Percentiles rank a stretch among this genome's conserved stretches.
Evolutionary conservation across 2,329 filamentous ascomycete genomes (phyloP).

Genomic region (Neonectria sp.): DNA sequence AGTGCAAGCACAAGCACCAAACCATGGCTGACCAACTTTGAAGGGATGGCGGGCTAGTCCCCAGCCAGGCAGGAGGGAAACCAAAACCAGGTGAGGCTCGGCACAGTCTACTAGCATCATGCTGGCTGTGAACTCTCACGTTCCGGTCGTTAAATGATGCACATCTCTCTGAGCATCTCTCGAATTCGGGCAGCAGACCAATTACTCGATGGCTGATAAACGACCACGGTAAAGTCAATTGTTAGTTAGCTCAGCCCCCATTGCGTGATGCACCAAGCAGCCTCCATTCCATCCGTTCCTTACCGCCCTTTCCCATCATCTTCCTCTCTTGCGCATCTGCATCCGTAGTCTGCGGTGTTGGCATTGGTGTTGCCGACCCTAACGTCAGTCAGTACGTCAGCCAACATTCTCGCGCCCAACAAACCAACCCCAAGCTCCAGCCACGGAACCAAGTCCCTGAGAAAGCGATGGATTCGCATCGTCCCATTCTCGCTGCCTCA

Average conservation of each 20-base stretch:
- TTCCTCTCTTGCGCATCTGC: background rate
- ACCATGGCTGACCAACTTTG: background rate
- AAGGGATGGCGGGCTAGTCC: background rate
- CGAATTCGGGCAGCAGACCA: background rate
- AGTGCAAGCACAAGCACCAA: background rate
- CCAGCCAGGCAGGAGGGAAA: background rate
- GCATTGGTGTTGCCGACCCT: slow-evolving; percentile 3
- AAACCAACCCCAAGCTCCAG: background rate
- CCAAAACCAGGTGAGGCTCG: background rate
- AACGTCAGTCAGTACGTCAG: background rate
- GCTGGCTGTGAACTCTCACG: background rate
- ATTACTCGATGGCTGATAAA: background rate
- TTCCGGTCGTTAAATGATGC: background rate
- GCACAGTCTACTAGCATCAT: background rate
- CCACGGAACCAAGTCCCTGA: background rate
- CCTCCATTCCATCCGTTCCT: background rate
- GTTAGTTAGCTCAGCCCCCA: background rate
- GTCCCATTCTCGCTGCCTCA: background rate
- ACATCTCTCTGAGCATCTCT: background rate
- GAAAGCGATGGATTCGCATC: background rate
- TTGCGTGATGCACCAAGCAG: background rate
- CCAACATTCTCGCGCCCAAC: background rate
- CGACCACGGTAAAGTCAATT: slow-evolving; percentile 7
- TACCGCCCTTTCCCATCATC: slow-evolving; percentile 4
- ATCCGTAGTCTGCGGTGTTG: background rate